A percentile compares a stretch with the other conserved stretches of the same genome.
phyloP scores from a whole-genome alignment of 805 yeast species.

The Ogataea pilisensis region DNA sequence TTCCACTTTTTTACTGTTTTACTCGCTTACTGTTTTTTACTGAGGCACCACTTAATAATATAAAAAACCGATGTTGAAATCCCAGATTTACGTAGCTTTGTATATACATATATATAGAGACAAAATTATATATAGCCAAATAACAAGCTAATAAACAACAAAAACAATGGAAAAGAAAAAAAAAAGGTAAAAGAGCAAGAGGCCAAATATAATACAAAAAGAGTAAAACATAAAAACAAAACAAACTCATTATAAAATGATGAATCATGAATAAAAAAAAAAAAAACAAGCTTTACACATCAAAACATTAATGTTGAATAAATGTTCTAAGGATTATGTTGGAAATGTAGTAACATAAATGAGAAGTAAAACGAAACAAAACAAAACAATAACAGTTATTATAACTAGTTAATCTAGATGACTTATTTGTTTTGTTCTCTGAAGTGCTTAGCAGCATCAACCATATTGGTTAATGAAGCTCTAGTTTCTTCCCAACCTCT shows the following conservation, averaged over 20 bases:
- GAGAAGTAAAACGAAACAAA: not conserved
- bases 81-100: constrained; percentile 31
- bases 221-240: constrained; percentile 10
- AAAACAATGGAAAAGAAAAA: constrained; percentile 6
- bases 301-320: constrained; percentile 37
- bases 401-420: constrained; percentile 1
- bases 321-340: constrained; percentile 18
- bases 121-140: constrained; percentile 8
- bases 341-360: too few relatives aligned
- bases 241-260: constrained; percentile 11
- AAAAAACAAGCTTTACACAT: constrained; percentile 11
- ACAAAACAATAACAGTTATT: not conserved
- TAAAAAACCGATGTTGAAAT: constrained; percentile 44
- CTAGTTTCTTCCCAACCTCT: constrained; percentile 99
- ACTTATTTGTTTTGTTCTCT: constrained; percentile 42
- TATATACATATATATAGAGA: constrained; percentile 21
- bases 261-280: too few relatives aligned
- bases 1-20: too few relatives aligned
- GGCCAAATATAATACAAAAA: not conserved
- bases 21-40: too few relatives aligned
- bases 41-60: too few relatives aligned
- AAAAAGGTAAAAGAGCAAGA: constrained; percentile 12
- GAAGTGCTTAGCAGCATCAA: constrained; percentile 96
- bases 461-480: constrained; percentile 96
- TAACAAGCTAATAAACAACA: constrained; percentile 10